Evolutionary conservation across 2,329 filamentous ascomycete species (phyloP), one percentile per base, ranked within the genome.

Genomic region (Mycosphaerelloides madeirae): DNA sequence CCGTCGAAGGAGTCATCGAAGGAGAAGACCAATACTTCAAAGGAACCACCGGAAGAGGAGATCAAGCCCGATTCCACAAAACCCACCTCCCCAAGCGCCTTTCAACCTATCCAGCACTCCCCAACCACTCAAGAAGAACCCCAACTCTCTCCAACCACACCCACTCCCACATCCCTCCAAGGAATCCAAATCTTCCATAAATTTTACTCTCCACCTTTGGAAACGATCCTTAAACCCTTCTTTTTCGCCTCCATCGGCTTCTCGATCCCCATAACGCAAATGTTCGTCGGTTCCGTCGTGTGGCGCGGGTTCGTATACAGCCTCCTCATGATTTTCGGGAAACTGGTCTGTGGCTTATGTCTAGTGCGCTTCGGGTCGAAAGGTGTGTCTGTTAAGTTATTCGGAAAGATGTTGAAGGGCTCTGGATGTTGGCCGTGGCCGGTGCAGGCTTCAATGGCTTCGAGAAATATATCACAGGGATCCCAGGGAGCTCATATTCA

Each of bases 201-300:
- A n/a, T 76, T 73, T 56, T 77, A 72, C 54, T 59, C 65, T 7
- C 59, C 66, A 16, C 61, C 70, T 0, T 65, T 75, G 0, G 60
- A 76, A 2, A 68, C 68, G 7, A 69, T 89, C 0, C 62, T 90
- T 0, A 79, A 79, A 38, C 84, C 85, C 0, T 75, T 87, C 45
- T 89, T 90, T 65, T 90, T 90, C 57, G 84, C 76, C 2, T 80
- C 76, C 0, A 84, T 91, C 29, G 86, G 86, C 0, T 90, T 91
- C 59, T 83, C 85, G 0, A 85, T 93, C 1, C 86, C 86, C 0
- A 83, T 91, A 22, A 78, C 76, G 0, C 67, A 78, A 5, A 80
- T 93, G 72, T 91, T 89, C 55, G 61, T 63, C 0, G 77, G 77
- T 0, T 57, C 67, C 0, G 72, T 85, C 0, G 65, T 89, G 1